Conservation (phyloP, 257 asterid genomes). For the Parsonsia alboflavescens region DNA sequence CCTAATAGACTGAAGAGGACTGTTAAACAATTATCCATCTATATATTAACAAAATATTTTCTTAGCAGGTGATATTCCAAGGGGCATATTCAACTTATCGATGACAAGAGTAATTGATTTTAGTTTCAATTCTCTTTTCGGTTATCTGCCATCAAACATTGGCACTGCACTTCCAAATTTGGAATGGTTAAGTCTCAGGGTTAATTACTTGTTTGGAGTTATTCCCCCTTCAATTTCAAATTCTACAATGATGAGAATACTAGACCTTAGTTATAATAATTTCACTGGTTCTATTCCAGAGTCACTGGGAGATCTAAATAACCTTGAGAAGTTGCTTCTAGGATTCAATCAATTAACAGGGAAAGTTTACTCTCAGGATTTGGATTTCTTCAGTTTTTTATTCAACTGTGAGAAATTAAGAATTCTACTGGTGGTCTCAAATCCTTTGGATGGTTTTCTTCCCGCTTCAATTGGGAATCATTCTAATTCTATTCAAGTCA, state of each 20-base stretch:
- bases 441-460: constrained; percentile 2
- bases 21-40: too few relatives aligned
- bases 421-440: neutral
- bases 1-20: too few relatives aligned
- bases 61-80: constrained; percentile 25
- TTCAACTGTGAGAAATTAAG: neutral
- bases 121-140: constrained; percentile 2
- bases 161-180: constrained; percentile 17
- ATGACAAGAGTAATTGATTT: neutral
- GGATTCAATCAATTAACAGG: neutral
- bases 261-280: neutral
- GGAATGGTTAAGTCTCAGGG: neutral
- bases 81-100: neutral
- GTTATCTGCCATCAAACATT: constrained; percentile 22
- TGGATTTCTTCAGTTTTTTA: constrained; percentile 13
- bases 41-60: neutral
- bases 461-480: constrained; percentile 9
- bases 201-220: constrained; percentile 19
- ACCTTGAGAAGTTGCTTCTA: neutral
- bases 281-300: constrained; percentile 25
- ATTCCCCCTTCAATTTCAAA: constrained; percentile 10
- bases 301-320: constrained; percentile 21
- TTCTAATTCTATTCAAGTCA: neutral
- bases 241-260: neutral
- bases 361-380: constrained; percentile 2